Percentiles rank a stretch among this genome's conserved stretches.
Conservation (phyloP, 1,284 basidiomycete genomes). For the Rhizoctonia solani region DNA sequence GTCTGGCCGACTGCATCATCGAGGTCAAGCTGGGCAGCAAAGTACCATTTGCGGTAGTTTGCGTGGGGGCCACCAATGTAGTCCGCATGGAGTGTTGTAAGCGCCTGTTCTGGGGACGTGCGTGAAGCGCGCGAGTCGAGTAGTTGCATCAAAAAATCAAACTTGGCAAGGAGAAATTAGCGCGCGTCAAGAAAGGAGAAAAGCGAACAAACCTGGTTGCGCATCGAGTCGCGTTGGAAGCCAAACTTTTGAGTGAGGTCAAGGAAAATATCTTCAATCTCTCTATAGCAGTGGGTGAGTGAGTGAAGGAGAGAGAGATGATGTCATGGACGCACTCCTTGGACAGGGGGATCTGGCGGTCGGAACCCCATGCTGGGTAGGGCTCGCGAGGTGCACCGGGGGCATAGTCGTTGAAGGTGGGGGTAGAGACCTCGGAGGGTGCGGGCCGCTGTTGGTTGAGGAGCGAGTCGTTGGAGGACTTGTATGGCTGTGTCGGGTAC, state of each 20-base stretch:
- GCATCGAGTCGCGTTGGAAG: conserved; percentile 91
- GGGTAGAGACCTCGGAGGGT: conserved; percentile 56
- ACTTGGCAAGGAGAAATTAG: conserved; percentile 52
- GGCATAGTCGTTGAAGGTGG: conserved; percentile 62
- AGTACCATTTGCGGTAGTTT: conserved; percentile 99
- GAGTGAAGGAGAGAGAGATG: neutral
- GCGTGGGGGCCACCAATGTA: conserved; percentile 98
- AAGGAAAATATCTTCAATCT: conserved; percentile 98
- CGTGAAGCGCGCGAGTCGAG: conserved; percentile 96
- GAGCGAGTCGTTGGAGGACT: conserved; percentile 71
- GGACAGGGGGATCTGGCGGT: conserved; percentile 91
- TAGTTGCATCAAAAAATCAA: conserved; percentile 98
- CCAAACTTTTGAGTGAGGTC: conserved; percentile 99
- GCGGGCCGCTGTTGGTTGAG: conserved; percentile 37
- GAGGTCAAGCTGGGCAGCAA: conserved; percentile 97
- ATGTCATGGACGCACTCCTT: conserved; percentile 64
- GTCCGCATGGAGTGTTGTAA: conserved; percentile 94
- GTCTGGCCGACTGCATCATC: conserved; percentile 95
- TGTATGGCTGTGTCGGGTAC: conserved; percentile 62
- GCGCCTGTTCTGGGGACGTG: conserved; percentile 95
- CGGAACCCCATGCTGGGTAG: conserved; percentile 91
- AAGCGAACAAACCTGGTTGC: conserved; percentile 73
- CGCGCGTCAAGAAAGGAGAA: conserved; percentile 39
- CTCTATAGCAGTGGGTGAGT: conserved; percentile 46
- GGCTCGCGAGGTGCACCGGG: conserved; percentile 64